Base-by-base conservation (phyloP, 768 basidiomycete genomes). In the Austroboletus eburneus region DNA sequence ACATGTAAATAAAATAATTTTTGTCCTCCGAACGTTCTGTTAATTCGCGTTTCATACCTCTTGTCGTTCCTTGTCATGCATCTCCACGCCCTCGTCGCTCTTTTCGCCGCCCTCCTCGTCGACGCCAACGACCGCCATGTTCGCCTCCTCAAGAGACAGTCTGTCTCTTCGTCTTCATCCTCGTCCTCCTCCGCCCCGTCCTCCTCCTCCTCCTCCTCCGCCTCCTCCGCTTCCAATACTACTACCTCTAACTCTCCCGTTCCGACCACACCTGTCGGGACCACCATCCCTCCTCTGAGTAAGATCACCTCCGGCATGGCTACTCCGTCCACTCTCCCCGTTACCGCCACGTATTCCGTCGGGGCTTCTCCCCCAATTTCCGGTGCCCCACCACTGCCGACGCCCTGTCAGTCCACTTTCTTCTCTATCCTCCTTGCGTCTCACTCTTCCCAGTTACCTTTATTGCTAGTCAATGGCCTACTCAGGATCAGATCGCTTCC, bases 351-450 rank as follows among this genome's bases (percentile, higher is more conserved):
- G 0, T 85, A 69, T 55, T 29, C 76, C 0, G 64, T 81, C 34
- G 88, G 88, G 2, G 77, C 81, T 23, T 71, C 72, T 1, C 76
- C 83, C 3, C 79, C 85, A 2, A 69, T 85, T 34, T 57, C 77
- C 25, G 84, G 85, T 48, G 91, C 79, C 1, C 85, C 86, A 2
- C 49, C 67, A 3, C 68, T 92, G 9, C 91, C 91, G 0, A 69
- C 76, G 0, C 62, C 74, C n/a, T 81, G 86, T 86, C 63, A 48
- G 76, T 67, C 10, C 2, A 0, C 9, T 9, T 30, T 29, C 3
- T 14, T 1, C 0, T 16, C 13, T 37, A 22, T 23, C 1, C 38
- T 14, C 4, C 4, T n/a, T n/a, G n/a, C n/a, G 27, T 50, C 57
- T 49, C 25, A 60, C 29, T 14, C 12, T 30, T 9, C 10, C 5